Evolutionary conservation across 2,329 filamentous ascomycete genomes (phyloP).

Genomic region (Botrytis pseudocinerea): DNA sequence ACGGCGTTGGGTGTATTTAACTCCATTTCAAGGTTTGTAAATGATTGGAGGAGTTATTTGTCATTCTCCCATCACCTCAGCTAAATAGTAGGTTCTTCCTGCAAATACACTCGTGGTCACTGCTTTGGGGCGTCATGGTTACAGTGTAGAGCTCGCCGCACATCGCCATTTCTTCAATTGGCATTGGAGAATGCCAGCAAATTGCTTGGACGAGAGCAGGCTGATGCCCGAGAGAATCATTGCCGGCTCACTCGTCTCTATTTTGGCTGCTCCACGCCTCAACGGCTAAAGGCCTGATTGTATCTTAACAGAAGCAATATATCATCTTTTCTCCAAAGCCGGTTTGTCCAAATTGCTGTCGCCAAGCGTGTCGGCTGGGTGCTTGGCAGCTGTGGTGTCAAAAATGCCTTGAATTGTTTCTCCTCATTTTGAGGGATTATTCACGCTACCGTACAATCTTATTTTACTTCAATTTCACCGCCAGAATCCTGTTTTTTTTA

Average conservation of each 20-base stretch:
- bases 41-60: background rate
- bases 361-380: slow-evolving; percentile 19
- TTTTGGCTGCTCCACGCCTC: background rate
- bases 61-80: background rate
- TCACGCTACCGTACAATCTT: background rate
- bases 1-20: background rate
- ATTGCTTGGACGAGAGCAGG: background rate
- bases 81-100: background rate
- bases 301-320: background rate
- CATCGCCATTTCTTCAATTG: slow-evolving; percentile 1
- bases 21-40: background rate
- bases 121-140: background rate
- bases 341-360: background rate
- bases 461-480: background rate
- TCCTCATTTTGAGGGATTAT: background rate
- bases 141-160: background rate
- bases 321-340: background rate
- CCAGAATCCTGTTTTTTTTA: background rate
- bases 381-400: slow-evolving; percentile 23
- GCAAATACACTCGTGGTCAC: background rate
- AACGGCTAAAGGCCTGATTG: background rate
- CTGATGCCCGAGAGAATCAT: background rate
- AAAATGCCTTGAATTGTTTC: background rate
- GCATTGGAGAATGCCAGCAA: background rate
- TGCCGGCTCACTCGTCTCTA: background rate